Conservation (phyloP, 2,329 filamentous ascomycete species). For the Tetracladium maxilliforme region DNA sequence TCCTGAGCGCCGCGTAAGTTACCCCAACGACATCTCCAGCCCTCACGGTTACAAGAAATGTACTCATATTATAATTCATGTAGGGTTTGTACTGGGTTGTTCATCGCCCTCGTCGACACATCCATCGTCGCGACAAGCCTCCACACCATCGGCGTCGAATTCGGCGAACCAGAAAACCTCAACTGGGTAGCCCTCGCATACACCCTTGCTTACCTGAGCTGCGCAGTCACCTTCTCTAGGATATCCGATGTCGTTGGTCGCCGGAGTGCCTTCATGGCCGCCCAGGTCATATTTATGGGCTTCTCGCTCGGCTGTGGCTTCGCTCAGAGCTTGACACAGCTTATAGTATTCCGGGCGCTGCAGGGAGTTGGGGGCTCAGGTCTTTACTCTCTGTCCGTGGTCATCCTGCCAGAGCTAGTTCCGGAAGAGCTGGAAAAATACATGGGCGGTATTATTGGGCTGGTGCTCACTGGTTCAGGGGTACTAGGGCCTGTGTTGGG, state of each 20-base stretch:
- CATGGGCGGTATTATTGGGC: conserved; percentile 30
- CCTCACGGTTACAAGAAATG: no score
- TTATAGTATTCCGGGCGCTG: conserved; percentile 13
- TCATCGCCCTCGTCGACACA: conserved; percentile 42
- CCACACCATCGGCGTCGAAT: conserved; percentile 36
- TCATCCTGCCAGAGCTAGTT: conserved; percentile 29
- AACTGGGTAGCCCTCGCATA: conserved; percentile 38
- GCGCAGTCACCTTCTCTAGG: conserved; percentile 37
- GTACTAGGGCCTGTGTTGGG: conserved; percentile 10
- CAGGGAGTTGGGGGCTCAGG: conserved; percentile 22
- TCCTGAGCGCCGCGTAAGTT: no score
- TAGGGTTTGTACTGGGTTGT: conserved; percentile 35
- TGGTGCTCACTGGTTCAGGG: conserved; percentile 13
- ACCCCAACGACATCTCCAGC: no score
- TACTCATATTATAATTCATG: no score
- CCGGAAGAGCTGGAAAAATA: conserved; percentile 22
- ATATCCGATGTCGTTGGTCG: conserved; percentile 38
- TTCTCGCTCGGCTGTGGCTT: conserved; percentile 42
- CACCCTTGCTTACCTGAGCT: conserved; percentile 36
- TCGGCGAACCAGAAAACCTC: conserved; percentile 25
- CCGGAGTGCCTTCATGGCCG: conserved; percentile 31
- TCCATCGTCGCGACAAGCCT: conserved; percentile 45
- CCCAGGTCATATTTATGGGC: conserved; percentile 36
- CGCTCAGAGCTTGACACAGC: conserved; percentile 23
- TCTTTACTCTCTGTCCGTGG: conserved; percentile 11